These are phyloP conservation scores for Microbotryomycetes sp. DNA, from an alignment of 1,284 basidiomycete genomes.

Conservation along the genomic window DNA sequence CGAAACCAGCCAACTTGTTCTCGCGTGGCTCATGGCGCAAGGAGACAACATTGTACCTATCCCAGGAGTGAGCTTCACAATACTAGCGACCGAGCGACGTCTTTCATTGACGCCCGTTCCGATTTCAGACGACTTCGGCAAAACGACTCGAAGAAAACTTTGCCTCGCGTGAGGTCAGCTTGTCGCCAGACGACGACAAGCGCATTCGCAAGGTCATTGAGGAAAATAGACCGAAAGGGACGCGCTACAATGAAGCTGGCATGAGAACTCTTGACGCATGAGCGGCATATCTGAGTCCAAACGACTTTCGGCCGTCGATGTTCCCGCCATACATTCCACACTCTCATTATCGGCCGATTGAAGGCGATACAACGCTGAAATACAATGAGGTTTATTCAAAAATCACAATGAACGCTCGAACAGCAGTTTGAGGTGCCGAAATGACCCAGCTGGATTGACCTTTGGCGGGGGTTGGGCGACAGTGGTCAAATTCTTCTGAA, in stretches of 20 bases:
- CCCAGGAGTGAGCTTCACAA: conserved; percentile 22
- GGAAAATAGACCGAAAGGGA: not conserved
- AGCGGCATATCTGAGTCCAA: no score
- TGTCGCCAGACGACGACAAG: not conserved
- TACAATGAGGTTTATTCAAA: no score
- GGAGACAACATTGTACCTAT: conserved; percentile 47
- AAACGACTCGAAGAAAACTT: not conserved
- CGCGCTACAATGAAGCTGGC: not conserved
- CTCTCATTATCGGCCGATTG: no score
- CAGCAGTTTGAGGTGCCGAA: no score
- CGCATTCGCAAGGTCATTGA: not conserved
- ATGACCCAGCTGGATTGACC: no score
- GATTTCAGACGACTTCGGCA: not conserved
- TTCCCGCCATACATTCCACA: no score
- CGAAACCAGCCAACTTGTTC: conserved; percentile 51
- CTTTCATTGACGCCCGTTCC: not conserved
- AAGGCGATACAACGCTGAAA: no score
- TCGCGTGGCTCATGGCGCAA: conserved; percentile 57
- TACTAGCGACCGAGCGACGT: not conserved
- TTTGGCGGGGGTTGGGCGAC: no score
- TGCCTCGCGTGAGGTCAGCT: not conserved
- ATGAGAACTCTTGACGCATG: not conserved
- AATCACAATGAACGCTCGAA: no score
- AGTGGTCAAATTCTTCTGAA: no score
- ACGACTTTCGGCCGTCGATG: no score